A percentile compares a stretch with the other conserved stretches of the same genome.
Conservation (phyloP, 2,329 filamentous ascomycete genomes). For the Blastomyces gilchristii region DNA sequence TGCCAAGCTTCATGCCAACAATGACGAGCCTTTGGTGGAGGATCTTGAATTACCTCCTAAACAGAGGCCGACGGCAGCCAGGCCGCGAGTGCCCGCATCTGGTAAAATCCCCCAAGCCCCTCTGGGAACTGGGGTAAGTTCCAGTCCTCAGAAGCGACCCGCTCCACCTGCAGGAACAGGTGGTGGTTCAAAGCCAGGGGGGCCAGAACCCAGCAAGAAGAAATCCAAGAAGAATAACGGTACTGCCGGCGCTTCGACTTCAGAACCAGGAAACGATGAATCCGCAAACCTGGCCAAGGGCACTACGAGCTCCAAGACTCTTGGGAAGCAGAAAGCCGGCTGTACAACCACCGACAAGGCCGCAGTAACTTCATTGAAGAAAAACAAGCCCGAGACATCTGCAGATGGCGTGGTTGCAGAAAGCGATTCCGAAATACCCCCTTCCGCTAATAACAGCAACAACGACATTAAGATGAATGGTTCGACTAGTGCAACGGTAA, state of each 20-base stretch:
- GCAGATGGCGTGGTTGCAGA: conserved; percentile 1
- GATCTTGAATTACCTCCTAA: conserved; percentile 92
- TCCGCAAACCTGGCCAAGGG: conserved; percentile 23
- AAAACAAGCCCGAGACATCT: conserved; percentile 10
- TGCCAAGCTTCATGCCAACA: conserved; percentile 73
- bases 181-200: conserved; percentile 20
- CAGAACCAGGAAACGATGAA: conserved; percentile 31
- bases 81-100: conserved; percentile 37
- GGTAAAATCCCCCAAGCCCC: conserved; percentile 35
- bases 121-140: conserved; percentile 21
- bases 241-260: conserved; percentile 20
- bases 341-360: conserved; percentile 12
- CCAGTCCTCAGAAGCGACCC: conserved; percentile 35
- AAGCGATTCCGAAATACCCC: conserved; percentile 7
- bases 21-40: conserved; percentile 73
- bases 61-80: conserved; percentile 50
- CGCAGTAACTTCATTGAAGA: conserved; percentile 11
- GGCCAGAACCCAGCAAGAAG: conserved; percentile 33
- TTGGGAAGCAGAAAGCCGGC: conserved; percentile 45
- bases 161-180: conserved; percentile 21
- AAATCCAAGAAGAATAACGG: conserved; percentile 35
- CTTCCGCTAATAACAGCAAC: conserved; percentile 11
- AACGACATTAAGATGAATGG: conserved; percentile 24
- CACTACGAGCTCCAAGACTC: conserved; percentile 26
- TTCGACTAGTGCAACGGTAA: conserved; percentile 33